Evolutionary conservation across 495 filamentous ascomycete species (phyloP), one percentile per base, ranked within the genome.

Genomic region (Podospora fimiseda): DNA sequence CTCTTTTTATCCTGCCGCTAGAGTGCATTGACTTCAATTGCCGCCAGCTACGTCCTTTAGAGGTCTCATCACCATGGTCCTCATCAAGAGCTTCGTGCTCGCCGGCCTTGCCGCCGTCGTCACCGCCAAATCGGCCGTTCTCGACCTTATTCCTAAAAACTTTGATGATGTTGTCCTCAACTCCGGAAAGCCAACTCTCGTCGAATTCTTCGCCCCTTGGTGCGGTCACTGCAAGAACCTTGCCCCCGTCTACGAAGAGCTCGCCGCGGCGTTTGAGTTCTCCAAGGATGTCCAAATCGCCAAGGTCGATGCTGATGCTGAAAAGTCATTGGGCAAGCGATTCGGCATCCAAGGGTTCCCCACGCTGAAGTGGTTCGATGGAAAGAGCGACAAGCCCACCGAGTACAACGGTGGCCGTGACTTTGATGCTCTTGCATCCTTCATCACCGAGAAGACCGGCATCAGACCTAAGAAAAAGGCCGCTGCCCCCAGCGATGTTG

Each of bases 201-300:
- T 98, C 54, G 93, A 98, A 68, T 98, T 98, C 80, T 98, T 96
- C 70, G 93, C 93, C 43, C 93, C 93, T 52, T 98, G 93, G 93
- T 98, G 94, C 70, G 94, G 94, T 43, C 69, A 98, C 80, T 98
- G 93, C 87, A 97, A 97, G 78, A 96, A 73, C 52, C 87, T 98
- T 9, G 94, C 91, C 18, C 93, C 93, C 38, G 74, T 93, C 49
- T 98, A 93, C 69, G 93, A 98, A 69, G 87, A 98, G 70, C 82
- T 98, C n/a, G 92, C 83, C 47, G 68, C 77, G 30, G 73, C 72
- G 47, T 90, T 88, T 66, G 81, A 83, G 37, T 82, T 78, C 56
- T 81, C 83, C 57, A 81, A 85, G 58, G 84, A 94, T 65, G 82
- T 98, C 23, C 82, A 80, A 62, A 88, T 98, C 62, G 93, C 82